phyloP scores from a whole-genome alignment of 2,329 filamentous ascomycete species.

The Stachybotrys elegans region DNA sequence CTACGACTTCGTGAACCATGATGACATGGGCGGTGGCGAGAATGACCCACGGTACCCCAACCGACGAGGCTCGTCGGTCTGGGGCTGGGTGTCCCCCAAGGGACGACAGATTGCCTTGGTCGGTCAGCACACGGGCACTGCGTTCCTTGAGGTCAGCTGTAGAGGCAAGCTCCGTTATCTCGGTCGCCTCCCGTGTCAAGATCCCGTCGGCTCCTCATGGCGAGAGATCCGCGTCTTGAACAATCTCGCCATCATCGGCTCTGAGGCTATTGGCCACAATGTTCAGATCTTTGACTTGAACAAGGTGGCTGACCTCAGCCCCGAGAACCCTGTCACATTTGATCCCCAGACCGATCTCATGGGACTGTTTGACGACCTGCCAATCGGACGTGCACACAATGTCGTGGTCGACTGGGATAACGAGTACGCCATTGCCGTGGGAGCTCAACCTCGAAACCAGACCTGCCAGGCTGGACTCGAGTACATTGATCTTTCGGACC shows the following conservation, averaged over 20 bases:
- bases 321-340: conserved; percentile 19
- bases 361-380: conserved; percentile 25
- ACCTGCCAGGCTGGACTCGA: conserved; percentile 46
- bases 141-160: conserved; percentile 37
- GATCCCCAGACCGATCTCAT: conserved; percentile 26
- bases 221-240: conserved; percentile 37
- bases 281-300: conserved; percentile 61
- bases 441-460: conserved; percentile 31
- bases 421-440: conserved; percentile 40
- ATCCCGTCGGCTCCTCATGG: conserved; percentile 29
- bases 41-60: conserved; percentile 11
- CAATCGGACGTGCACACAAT: conserved; percentile 45
- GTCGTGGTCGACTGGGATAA: conserved; percentile 44
- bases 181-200: conserved; percentile 35
- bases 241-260: conserved; percentile 31
- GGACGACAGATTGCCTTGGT: conserved; percentile 40
- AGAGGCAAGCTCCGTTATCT: conserved; percentile 36
- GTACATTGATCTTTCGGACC: conserved; percentile 54
- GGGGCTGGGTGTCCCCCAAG: conserved; percentile 33
- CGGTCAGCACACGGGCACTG: conserved; percentile 38
- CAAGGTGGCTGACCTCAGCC: conserved; percentile 44
- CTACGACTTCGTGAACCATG: background rate
- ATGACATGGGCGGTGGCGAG: conserved; percentile 2
- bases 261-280: conserved; percentile 43
- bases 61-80: conserved; percentile 3